A percentile compares a stretch with the other conserved stretches of the same genome.
Conservation (phyloP, 129 eudicot species). For the Arctium minus region DNA sequence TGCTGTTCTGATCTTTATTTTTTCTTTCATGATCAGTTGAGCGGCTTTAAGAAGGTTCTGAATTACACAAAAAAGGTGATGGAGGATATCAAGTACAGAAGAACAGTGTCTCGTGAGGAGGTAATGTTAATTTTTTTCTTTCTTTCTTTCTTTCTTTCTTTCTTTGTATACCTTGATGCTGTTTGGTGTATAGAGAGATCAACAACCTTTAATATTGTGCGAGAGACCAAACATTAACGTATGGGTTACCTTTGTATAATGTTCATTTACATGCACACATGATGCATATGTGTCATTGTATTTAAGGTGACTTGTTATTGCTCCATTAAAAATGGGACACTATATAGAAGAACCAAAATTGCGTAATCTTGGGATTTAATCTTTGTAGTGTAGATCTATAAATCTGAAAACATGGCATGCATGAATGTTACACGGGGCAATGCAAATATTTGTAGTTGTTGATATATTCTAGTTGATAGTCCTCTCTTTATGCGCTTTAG, state of each 20-base stretch:
- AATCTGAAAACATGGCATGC: background rate
- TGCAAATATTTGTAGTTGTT: background rate
- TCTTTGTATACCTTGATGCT: background rate
- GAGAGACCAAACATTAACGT: background rate
- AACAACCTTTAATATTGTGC: background rate
- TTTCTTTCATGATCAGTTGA: slow-evolving; percentile 54
- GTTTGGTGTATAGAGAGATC: background rate
- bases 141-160: background rate
- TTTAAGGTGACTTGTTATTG: background rate
- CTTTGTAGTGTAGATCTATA: background rate
- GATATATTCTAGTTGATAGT: background rate
- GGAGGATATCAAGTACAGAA: slow-evolving; percentile 89
- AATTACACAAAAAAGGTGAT: slow-evolving; percentile 84
- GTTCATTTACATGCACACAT: background rate
- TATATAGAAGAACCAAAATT: background rate
- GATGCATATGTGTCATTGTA: background rate
- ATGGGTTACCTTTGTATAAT: background rate
- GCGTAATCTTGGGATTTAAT: background rate
- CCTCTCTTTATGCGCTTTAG: background rate
- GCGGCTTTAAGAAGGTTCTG: slow-evolving; percentile 94
- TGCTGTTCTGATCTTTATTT: slow-evolving; percentile 1
- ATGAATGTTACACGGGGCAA: background rate
- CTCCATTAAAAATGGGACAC: background rate
- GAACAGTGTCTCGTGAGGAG: slow-evolving; percentile 90
- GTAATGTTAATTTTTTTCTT: slow-evolving; percentile 30